These are phyloP conservation scores for Circinella umbellata DNA, from an alignment of 371 early-diverging fungal genomes.

Conservation along the genomic window DNA sequence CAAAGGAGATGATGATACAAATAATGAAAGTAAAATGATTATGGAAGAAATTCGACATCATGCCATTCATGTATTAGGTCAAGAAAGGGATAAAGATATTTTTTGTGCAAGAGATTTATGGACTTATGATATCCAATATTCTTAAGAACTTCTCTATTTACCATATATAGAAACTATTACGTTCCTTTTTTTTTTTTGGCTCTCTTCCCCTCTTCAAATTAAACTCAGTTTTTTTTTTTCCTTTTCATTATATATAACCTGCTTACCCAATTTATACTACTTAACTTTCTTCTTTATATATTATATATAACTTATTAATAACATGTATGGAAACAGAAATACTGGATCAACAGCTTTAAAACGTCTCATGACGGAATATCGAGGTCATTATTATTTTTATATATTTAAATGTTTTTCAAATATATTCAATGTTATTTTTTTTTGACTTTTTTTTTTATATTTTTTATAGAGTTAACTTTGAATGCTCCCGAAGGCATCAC, in stretches of 20 bases:
- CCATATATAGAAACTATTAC: too few species aligned
- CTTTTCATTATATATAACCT: not conserved
- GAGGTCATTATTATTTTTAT: slow-evolving; percentile 56
- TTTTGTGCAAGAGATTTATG: slow-evolving; percentile 54
- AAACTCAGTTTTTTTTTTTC: too few species aligned
- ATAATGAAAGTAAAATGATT: slow-evolving; percentile 43
- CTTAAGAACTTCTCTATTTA: not conserved
- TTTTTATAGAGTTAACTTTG: slow-evolving; percentile 81
- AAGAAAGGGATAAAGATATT: slow-evolving; percentile 35
- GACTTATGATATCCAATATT: slow-evolving; percentile 39
- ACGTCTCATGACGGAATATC: slow-evolving; percentile 96
- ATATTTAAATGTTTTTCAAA: not conserved
- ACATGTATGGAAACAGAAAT: slow-evolving; percentile 46
- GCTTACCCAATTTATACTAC: too few species aligned
- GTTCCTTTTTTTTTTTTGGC: too few species aligned
- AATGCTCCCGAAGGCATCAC: slow-evolving; percentile 97
- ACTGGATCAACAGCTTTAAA: slow-evolving; percentile 85
- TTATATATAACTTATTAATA: not conserved
- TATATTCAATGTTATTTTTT: not conserved
- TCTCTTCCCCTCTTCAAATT: too few species aligned
- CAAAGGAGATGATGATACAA: slow-evolving; percentile 59
- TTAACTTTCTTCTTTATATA: too few species aligned
- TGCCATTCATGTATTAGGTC: slow-evolving; percentile 46
- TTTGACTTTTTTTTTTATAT: not conserved
- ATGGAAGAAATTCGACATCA: slow-evolving; percentile 62